A percentile compares a stretch with the other conserved stretches of the same genome.
Evolutionary conservation across 2,329 filamentous ascomycete genomes (phyloP).

Genomic region (Fusarium sp.): DNA sequence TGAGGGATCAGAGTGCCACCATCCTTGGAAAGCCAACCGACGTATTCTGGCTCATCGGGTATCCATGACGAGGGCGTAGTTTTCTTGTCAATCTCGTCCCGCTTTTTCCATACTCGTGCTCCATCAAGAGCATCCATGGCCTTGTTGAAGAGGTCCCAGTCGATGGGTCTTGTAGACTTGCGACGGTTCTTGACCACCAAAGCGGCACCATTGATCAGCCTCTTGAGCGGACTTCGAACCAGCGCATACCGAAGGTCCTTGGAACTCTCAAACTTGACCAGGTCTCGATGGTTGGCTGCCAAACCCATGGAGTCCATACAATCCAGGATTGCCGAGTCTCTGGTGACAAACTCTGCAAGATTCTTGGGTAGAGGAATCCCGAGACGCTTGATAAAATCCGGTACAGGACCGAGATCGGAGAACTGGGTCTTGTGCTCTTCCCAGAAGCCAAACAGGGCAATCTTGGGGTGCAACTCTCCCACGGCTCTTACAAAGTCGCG

Average conservation of each 20-base stretch:
- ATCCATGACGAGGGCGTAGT: conserved; percentile 55
- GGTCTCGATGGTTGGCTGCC: conserved; percentile 53
- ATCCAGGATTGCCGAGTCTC: conserved; percentile 54
- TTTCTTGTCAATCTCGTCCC: conserved; percentile 44
- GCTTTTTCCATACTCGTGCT: conserved; percentile 49
- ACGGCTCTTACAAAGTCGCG: conserved; percentile 54
- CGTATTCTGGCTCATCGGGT: conserved; percentile 51
- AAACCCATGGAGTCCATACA: conserved; percentile 52
- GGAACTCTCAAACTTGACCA: conserved; percentile 57
- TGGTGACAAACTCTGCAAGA: conserved; percentile 53
- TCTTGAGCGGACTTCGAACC: conserved; percentile 53
- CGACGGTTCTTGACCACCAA: conserved; percentile 52
- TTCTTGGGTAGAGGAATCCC: conserved; percentile 46
- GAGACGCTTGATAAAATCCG: conserved; percentile 38
- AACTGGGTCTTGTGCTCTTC: conserved; percentile 55
- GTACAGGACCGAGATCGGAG: conserved; percentile 49
- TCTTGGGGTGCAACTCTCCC: conserved; percentile 50
- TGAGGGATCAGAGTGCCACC: background rate
- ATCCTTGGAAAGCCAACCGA: conserved; percentile 49
- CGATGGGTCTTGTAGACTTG: conserved; percentile 52
- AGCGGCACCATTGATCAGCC: conserved; percentile 51
- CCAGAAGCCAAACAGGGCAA: conserved; percentile 54
- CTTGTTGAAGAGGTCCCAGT: conserved; percentile 47
- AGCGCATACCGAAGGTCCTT: conserved; percentile 53
- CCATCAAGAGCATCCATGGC: conserved; percentile 51